Evolutionary conservation across 495 filamentous ascomycete genomes (phyloP).

Genomic region (Chaetomium fimeti): DNA sequence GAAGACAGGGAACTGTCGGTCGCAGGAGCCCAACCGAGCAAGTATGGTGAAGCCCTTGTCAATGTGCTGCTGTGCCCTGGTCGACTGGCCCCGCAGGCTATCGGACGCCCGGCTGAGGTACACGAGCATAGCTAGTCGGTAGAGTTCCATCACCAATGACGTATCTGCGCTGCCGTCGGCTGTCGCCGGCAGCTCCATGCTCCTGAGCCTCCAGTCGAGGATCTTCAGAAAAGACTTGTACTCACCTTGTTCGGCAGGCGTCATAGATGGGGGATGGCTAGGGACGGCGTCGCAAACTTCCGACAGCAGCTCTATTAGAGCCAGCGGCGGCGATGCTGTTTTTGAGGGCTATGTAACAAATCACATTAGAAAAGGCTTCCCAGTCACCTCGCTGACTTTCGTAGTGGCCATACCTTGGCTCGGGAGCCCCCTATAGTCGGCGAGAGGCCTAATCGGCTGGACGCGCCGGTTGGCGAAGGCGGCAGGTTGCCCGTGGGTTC

Average conservation of each 20-base stretch:
- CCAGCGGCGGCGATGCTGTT: slow-evolving; percentile 12
- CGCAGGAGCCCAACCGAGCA: slow-evolving; percentile 22
- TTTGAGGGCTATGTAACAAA: slow-evolving; percentile 9
- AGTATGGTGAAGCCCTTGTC: slow-evolving; percentile 7
- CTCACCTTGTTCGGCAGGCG: slow-evolving; percentile 8
- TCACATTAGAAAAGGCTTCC: neutral
- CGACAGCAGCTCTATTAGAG: slow-evolving; percentile 19
- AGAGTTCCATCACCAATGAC: slow-evolving; percentile 30
- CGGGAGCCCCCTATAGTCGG: neutral
- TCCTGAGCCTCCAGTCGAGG: slow-evolving; percentile 29
- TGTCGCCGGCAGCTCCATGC: slow-evolving; percentile 4
- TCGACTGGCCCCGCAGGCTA: slow-evolving; percentile 25
- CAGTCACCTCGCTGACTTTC: neutral
- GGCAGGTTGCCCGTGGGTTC: neutral
- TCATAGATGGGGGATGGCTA: neutral
- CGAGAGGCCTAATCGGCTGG: slow-evolving; percentile 3
- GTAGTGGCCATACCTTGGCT: slow-evolving; percentile 3
- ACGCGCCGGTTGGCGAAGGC: neutral
- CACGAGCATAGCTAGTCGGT: slow-evolving; percentile 34
- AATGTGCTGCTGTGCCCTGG: slow-evolving; percentile 19
- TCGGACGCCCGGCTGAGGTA: slow-evolving; percentile 36
- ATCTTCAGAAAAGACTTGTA: slow-evolving; percentile 29
- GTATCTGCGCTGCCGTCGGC: neutral
- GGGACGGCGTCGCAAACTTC: slow-evolving; percentile 16
- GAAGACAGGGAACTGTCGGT: slow-evolving; percentile 41